Percentiles rank a stretch among this genome's conserved stretches.
Evolutionary conservation across 1,284 basidiomycete genomes (phyloP).

Genomic region (Apiotrichum montevideense): DNA sequence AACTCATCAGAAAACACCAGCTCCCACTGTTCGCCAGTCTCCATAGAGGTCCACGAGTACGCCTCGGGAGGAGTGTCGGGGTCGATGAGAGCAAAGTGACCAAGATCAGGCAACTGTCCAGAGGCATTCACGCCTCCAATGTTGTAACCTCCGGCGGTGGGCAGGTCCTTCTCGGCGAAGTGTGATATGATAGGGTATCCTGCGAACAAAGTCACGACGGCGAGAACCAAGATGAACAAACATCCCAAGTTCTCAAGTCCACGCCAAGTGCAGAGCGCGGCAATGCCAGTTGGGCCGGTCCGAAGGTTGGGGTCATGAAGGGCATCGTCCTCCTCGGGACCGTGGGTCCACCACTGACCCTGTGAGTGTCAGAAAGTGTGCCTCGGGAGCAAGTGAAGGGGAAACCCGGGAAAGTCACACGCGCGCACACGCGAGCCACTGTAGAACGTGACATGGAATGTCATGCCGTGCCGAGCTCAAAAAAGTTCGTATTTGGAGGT

Average conservation of each 20-base stretch:
- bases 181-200: slow-evolving; percentile 71
- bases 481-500: no score
- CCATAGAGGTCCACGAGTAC: slow-evolving; percentile 55
- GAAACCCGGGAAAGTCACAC: no score
- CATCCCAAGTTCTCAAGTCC: slow-evolving; percentile 13
- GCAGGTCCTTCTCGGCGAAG: slow-evolving; percentile 29
- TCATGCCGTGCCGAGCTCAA: no score
- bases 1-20: slow-evolving; percentile 93
- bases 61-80: slow-evolving; percentile 59
- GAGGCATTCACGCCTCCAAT: slow-evolving; percentile 64
- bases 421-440: no score
- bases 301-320: slow-evolving; percentile 39
- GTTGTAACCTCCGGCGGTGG: slow-evolving; percentile 53
- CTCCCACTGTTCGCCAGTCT: slow-evolving; percentile 63
- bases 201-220: slow-evolving; percentile 56
- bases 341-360: slow-evolving; percentile 6
- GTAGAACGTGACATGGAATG: no score
- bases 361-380: background rate
- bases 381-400: no score
- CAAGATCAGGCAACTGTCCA: slow-evolving; percentile 49
- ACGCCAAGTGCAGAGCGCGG: slow-evolving; percentile 7
- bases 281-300: slow-evolving; percentile 9
- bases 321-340: slow-evolving; percentile 44
- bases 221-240: slow-evolving; percentile 54
- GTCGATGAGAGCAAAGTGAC: slow-evolving; percentile 54